These are phyloP conservation scores for Syzygium jambos DNA, from an alignment of 345 rosid genomes.

Conservation along the genomic window DNA sequence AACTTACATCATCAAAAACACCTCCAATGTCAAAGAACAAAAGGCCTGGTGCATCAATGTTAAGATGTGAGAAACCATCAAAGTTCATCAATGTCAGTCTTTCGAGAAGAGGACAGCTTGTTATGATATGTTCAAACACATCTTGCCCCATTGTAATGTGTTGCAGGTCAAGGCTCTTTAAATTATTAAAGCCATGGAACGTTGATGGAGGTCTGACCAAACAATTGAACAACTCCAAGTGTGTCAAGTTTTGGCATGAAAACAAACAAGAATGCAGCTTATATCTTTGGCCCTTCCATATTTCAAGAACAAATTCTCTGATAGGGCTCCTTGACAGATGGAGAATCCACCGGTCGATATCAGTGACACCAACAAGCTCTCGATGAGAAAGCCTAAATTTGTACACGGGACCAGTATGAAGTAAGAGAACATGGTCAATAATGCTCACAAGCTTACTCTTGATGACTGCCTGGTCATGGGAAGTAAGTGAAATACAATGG, in stretches of 20 bases:
- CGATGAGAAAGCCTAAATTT: constrained; percentile 68
- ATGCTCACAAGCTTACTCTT: constrained; percentile 44
- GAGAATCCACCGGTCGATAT: constrained; percentile 68
- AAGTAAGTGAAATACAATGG: constrained; percentile 26
- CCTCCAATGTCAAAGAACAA: constrained; percentile 61
- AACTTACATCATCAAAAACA: constrained; percentile 40
- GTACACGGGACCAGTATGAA: constrained; percentile 44
- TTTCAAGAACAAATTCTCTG: constrained; percentile 60
- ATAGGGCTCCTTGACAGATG: constrained; percentile 45
- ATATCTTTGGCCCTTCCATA: constrained; percentile 66
- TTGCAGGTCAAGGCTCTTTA: constrained; percentile 72
- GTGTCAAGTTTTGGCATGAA: constrained; percentile 33
- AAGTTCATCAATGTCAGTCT: constrained; percentile 60
- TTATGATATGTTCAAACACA: constrained; percentile 44
- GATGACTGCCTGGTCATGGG: constrained; percentile 37
- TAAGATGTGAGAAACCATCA: constrained; percentile 48
- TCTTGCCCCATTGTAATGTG: constrained; percentile 50
- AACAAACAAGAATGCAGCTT: constrained; percentile 53
- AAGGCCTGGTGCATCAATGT: constrained; percentile 51
- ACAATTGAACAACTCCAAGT: constrained; percentile 66
- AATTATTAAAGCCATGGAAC: constrained; percentile 46
- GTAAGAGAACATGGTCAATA: constrained; percentile 59
- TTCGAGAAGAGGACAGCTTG: constrained; percentile 48
- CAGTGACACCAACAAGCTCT: constrained; percentile 51
- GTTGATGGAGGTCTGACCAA: constrained; percentile 43